Evolutionary conservation across 495 filamentous ascomycete species (phyloP), one percentile per base, ranked within the genome.

Genomic region (Annulohypoxylon maeteangense): DNA sequence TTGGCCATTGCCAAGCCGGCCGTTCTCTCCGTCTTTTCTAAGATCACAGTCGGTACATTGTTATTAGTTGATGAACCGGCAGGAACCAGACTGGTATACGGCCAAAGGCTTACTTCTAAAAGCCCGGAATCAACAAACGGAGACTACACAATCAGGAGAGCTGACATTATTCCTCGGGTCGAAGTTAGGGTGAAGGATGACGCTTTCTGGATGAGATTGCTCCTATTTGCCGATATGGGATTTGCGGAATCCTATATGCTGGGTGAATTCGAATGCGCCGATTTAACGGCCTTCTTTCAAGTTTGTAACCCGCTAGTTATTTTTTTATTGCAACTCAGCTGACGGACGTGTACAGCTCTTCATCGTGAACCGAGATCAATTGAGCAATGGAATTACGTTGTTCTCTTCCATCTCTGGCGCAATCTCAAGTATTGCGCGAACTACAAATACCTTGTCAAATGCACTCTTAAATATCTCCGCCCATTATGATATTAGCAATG

Each of bases 401-500:
- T 82, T 85, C n/a, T 90, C 89, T n/a, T 83, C 82, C 20, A 61
- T 90, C 38, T 83, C 84, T 4, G 78, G 81, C 14, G 79, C 81
- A 8, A 60, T 90, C 18, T 81, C 84, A 16, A 83, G 79, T 34
- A 75, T 90, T 56, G 82, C 85, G 12, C 84, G 87, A 53, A 83
- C 81, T 22, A 88, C 84, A 6, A 93, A 93, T 73, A 91, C 87
- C 18, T 77, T 91, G 22, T 81, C 84, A 5, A 90, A 90, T 60
- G 83, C 91, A 1, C 86, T 87, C 12, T 77, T 90, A 55, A 91
- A 92, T 68, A 85, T 90, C 48, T 81, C 83, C 1, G 87, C 88
- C n/a, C 91, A 93, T 64, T 92, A 92, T 70, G 90, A 93, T 75
- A 90, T 92, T 61, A 88, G 87, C 69, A 92, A 93, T 75, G 85